Conservation (phyloP, 2,329 filamentous ascomycete genomes). For the Chaetomiaceae sp. region DNA sequence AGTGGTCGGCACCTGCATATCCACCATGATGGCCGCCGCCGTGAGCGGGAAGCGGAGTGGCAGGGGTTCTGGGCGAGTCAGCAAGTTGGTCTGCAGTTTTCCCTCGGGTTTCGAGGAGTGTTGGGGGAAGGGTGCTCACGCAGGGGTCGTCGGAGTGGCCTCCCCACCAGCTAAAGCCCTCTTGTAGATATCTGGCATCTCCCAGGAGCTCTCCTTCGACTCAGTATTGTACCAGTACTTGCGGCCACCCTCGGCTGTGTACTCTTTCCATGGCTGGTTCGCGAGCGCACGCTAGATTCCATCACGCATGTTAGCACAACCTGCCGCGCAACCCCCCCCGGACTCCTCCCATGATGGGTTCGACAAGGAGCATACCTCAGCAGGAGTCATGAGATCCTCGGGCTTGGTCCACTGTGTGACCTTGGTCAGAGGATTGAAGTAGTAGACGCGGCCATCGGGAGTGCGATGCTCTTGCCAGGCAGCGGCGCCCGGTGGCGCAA, state of each 20-base stretch:
- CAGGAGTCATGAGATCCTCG: conserved; percentile 75
- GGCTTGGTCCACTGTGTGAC: conserved; percentile 94
- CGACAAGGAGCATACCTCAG: conserved; percentile 65
- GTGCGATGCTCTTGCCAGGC: conserved; percentile 79
- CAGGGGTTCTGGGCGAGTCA: conserved; percentile 21
- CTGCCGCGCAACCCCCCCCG: too few relatives aligned
- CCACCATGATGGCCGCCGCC: conserved; percentile 16
- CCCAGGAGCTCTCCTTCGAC: conserved; percentile 90
- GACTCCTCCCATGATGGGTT: not conserved
- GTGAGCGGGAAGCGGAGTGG: conserved; percentile 41
- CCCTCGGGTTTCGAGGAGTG: not conserved
- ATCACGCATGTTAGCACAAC: conserved; percentile 18
- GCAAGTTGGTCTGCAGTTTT: too few relatives aligned
- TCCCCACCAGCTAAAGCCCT: conserved; percentile 63
- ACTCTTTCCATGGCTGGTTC: conserved; percentile 88
- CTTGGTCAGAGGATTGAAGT: conserved; percentile 82
- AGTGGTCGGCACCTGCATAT: conserved; percentile 17
- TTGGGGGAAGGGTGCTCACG: conserved; percentile 31
- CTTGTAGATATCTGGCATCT: conserved; percentile 82
- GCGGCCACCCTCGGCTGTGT: conserved; percentile 76
- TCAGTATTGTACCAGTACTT: conserved; percentile 96
- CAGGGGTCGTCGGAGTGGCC: conserved; percentile 40
- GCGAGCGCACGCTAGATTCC: conserved; percentile 64
- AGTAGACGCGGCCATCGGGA: conserved; percentile 80
- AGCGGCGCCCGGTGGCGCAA: conserved; percentile 30